These are phyloP conservation scores for Zymoseptoria crescenta DNA, from an alignment of 2,329 filamentous ascomycete species.

Conservation along the genomic window DNA sequence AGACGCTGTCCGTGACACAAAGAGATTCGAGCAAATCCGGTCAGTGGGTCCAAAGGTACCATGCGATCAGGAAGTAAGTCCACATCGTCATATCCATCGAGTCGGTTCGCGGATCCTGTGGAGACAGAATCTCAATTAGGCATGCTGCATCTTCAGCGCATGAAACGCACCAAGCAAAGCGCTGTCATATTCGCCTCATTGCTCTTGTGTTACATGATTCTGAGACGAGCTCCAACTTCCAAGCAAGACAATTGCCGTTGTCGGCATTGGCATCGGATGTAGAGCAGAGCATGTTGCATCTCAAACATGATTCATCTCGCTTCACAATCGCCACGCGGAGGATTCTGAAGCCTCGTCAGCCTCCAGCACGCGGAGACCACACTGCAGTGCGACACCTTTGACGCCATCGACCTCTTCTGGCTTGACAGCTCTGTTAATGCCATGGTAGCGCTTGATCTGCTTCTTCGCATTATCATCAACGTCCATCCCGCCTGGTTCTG, in stretches of 20 bases:
- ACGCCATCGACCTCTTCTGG: constrained; percentile 59
- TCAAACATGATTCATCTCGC: not conserved
- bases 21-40: not conserved
- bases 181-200: not conserved
- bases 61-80: not conserved
- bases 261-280: not conserved
- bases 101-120: not conserved
- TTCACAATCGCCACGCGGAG: constrained; percentile 1
- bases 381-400: constrained; percentile 57
- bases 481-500: constrained; percentile 25
- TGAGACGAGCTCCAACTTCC: not conserved
- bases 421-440: constrained; percentile 67
- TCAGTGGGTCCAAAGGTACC: not conserved
- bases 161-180: not conserved
- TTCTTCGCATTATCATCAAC: constrained; percentile 27
- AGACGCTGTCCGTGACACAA: not conserved
- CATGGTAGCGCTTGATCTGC: constrained; percentile 56
- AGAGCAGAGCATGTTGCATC: not conserved
- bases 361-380: constrained; percentile 72
- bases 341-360: constrained; percentile 18
- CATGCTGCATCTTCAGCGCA: not conserved
- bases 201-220: not conserved
- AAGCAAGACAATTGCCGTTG: not conserved
- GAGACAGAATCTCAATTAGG: not conserved
- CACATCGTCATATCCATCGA: not conserved